A percentile compares a stretch with the other conserved stretches of the same genome.
Conservation (phyloP, 106 monocot species). For the Dendrobium nobile region DNA sequence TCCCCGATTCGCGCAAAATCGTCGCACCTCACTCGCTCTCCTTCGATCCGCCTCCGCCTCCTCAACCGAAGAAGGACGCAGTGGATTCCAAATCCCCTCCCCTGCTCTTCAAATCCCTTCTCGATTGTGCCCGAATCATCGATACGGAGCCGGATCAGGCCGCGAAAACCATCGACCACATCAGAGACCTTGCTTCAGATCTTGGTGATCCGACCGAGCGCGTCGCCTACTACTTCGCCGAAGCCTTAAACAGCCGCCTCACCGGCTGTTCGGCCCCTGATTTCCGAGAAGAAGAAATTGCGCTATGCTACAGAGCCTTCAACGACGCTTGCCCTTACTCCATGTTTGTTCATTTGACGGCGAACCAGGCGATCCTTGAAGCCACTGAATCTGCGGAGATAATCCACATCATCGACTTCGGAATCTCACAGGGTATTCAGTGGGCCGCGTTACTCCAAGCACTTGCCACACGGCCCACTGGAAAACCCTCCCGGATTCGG, state of each 20-base stretch:
- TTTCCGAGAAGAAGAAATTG: conserved; percentile 59
- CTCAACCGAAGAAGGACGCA: conserved; percentile 7
- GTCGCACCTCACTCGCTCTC: not conserved
- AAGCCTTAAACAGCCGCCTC: conserved; percentile 60
- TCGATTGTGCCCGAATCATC: conserved; percentile 57
- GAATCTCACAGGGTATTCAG: conserved; percentile 79
- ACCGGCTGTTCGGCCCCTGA: conserved; percentile 10
- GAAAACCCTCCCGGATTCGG: conserved; percentile 64
- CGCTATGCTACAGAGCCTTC: conserved; percentile 70
- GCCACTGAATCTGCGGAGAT: conserved; percentile 52
- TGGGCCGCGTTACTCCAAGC: conserved; percentile 97
- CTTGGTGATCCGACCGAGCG: conserved; percentile 76
- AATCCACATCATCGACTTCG: conserved; percentile 94
- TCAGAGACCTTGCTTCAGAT: conserved; percentile 48
- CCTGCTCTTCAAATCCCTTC: conserved; percentile 45
- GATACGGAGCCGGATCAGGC: conserved; percentile 61
- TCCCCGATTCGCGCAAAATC: conserved; percentile 25
- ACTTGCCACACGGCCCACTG: conserved; percentile 60
- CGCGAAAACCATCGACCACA: conserved; percentile 31
- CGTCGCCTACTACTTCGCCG: conserved; percentile 76
- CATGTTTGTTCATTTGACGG: conserved; percentile 93
- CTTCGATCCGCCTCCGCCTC: conserved; percentile 18
- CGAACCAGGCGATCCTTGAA: conserved; percentile 96
- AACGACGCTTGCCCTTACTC: conserved; percentile 93
- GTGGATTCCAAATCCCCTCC: conserved; percentile 9